Evolutionary conservation across 192 early-diverging fungal genomes (phyloP).

Genomic region (Geosiphon pyriformis): DNA sequence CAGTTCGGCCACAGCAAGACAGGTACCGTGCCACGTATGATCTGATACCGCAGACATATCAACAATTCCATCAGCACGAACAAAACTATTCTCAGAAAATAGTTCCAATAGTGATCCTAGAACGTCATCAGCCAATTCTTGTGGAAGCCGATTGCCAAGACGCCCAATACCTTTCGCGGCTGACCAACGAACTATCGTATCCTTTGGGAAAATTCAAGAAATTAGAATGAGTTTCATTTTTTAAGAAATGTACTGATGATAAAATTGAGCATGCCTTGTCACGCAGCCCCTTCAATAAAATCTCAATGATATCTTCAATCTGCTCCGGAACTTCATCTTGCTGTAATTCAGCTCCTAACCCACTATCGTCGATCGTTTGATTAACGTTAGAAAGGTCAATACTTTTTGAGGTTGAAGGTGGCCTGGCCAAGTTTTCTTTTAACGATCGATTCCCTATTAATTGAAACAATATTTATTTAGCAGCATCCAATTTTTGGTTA

Average conservation of each 20-base stretch:
- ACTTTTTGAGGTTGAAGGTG: slow-evolving; percentile 22
- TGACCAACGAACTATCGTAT: slow-evolving; percentile 97
- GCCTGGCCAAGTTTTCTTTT: slow-evolving; percentile 42
- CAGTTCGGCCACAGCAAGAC: slow-evolving; percentile 87
- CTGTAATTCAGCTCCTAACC: slow-evolving; percentile 37
- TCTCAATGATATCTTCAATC: slow-evolving; percentile 77
- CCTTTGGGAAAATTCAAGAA: slow-evolving; percentile 34
- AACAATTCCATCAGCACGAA: slow-evolving; percentile 32
- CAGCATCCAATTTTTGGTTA: not conserved
- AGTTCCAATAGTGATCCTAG: slow-evolving; percentile 70
- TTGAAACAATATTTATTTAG: not conserved
- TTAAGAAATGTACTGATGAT: no score
- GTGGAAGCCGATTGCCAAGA: slow-evolving; percentile 73
- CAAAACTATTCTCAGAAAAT: slow-evolving; percentile 75
- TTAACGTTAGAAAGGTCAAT: slow-evolving; percentile 33
- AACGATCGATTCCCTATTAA: slow-evolving; percentile 47
- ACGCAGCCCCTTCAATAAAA: slow-evolving; percentile 74
- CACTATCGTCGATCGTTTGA: not conserved
- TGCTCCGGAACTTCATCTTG: slow-evolving; percentile 75
- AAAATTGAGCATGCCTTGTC: slow-evolving; percentile 60
- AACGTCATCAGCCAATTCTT: slow-evolving; percentile 77
- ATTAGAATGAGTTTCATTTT: not conserved
- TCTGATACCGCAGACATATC: slow-evolving; percentile 82
- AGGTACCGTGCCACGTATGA: slow-evolving; percentile 90
- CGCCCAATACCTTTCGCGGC: slow-evolving; percentile 95